Evolutionary conservation across 768 basidiomycete species (phyloP).

Genomic region (Suillus paluster): DNA sequence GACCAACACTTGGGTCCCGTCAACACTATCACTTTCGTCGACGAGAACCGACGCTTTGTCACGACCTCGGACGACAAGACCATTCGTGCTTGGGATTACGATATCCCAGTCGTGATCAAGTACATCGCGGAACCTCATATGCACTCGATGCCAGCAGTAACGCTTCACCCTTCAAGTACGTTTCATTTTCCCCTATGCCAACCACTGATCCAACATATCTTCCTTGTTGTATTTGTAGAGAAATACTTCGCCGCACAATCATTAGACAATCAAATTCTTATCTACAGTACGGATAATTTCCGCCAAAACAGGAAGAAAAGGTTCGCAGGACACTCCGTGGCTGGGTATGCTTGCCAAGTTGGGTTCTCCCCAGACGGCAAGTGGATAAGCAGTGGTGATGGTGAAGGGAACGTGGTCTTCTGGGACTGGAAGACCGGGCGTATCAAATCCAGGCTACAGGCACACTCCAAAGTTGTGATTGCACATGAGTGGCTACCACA

Average conservation of each 20-base stretch:
- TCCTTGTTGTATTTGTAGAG: slow-evolving; percentile 45
- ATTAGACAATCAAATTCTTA: slow-evolving; percentile 96
- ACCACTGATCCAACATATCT: slow-evolving; percentile 19
- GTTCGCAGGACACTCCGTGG: slow-evolving; percentile 95
- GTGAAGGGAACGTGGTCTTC: slow-evolving; percentile 93
- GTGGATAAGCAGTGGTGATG: slow-evolving; percentile 97
- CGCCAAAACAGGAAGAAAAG: slow-evolving; percentile 98
- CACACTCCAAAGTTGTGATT: slow-evolving; percentile 96
- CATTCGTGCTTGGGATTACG: slow-evolving; percentile 98
- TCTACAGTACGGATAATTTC: slow-evolving; percentile 98
- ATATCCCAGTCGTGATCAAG: slow-evolving; percentile 99
- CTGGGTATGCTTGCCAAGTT: slow-evolving; percentile 96
- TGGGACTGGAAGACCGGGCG: slow-evolving; percentile 99
- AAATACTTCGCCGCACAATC: slow-evolving; percentile 99
- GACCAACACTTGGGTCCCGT: slow-evolving; percentile 98
- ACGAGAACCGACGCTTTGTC: slow-evolving; percentile 96
- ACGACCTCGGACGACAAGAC: slow-evolving; percentile 99
- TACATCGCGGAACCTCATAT: slow-evolving; percentile 99
- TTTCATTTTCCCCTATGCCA: slow-evolving; percentile 24
- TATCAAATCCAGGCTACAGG: slow-evolving; percentile 87
- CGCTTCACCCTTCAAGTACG: slow-evolving; percentile 92
- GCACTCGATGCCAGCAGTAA: slow-evolving; percentile 99
- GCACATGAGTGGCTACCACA: slow-evolving; percentile 98
- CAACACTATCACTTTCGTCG: slow-evolving; percentile 98
- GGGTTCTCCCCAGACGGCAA: slow-evolving; percentile 98